These are phyloP conservation scores for Suillus bovinus DNA, from an alignment of 768 basidiomycete species.

Conservation along the genomic window DNA sequence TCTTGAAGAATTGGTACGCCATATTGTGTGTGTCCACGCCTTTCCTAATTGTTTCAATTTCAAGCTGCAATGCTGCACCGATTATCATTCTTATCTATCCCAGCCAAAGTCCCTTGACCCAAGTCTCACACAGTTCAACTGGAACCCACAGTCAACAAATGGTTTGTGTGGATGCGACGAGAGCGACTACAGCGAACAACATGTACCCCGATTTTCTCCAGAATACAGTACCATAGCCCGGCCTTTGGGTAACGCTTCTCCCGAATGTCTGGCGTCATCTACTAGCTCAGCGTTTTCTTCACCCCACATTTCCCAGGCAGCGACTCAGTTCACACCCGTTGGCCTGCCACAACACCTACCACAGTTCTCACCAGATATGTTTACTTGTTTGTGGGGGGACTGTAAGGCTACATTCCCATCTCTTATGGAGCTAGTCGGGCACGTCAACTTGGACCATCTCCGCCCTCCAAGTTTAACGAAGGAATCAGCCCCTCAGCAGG, in stretches of 20 bases:
- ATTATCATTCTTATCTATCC: constrained; percentile 47
- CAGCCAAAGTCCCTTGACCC: constrained; percentile 31
- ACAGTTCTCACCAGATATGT: constrained; percentile 13
- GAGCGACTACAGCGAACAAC: constrained; percentile 1
- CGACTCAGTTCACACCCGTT: constrained; percentile 23
- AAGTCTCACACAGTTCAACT: constrained; percentile 16
- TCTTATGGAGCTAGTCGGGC: constrained; percentile 60
- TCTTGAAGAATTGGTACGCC: constrained; percentile 55
- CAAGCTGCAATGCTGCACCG: constrained; percentile 56
- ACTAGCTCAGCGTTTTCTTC: constrained; percentile 28
- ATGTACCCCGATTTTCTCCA: background rate
- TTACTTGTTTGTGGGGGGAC: constrained; percentile 58
- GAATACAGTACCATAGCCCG: background rate
- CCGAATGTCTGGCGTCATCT: constrained; percentile 25
- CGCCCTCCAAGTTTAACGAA: constrained; percentile 26
- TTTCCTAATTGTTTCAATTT: constrained; percentile 21
- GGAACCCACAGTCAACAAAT: constrained; percentile 38
- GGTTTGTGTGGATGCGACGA: constrained; percentile 38
- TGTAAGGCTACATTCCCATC: constrained; percentile 54
- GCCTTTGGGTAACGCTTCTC: constrained; percentile 23
- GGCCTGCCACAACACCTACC: constrained; percentile 13
- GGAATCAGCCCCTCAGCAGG: constrained; percentile 12
- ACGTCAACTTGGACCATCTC: constrained; percentile 71
- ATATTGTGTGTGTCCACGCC: constrained; percentile 10
- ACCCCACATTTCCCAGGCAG: constrained; percentile 24